Evolutionary conservation across 495 filamentous ascomycete species (phyloP).

Genomic region (Penicillium waksmanii): DNA sequence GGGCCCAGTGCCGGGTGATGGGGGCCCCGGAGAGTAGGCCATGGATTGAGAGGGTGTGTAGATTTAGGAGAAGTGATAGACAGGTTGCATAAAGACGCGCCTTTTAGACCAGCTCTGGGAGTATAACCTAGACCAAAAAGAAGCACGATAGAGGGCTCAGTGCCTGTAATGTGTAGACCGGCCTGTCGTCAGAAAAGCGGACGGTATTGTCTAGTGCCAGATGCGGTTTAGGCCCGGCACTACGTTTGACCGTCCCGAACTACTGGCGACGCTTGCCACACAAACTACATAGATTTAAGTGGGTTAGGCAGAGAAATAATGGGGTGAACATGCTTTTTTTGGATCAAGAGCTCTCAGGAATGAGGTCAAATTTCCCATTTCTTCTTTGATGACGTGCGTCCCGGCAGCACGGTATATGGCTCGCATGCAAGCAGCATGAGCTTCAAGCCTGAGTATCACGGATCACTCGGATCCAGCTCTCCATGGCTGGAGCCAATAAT

Average conservation of each 20-base stretch:
- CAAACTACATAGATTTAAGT: too few relatives aligned
- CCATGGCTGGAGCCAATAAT: neutral
- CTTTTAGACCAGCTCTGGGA: conserved; percentile 3
- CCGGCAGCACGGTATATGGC: neutral
- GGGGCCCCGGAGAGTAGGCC: conserved; percentile 42
- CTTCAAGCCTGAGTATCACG: conserved; percentile 1
- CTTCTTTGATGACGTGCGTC: neutral
- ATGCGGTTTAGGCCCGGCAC: conserved; percentile 28
- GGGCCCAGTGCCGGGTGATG: conserved; percentile 36
- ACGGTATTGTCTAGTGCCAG: conserved; percentile 24
- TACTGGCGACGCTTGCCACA: neutral
- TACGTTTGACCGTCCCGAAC: conserved; percentile 33
- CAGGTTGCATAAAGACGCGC: conserved; percentile 15
- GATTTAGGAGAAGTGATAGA: conserved; percentile 8
- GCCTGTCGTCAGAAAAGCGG: conserved; percentile 30
- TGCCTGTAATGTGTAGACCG: conserved; percentile 7
- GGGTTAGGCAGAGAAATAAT: too few relatives aligned
- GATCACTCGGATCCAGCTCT: neutral
- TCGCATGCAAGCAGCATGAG: neutral
- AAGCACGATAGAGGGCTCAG: neutral
- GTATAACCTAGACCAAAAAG: conserved; percentile 8
- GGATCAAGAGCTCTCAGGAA: neutral
- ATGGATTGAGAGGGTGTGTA: conserved; percentile 24
- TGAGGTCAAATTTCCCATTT: neutral
- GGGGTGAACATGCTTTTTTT: neutral